Evolutionary conservation across 208 protist genomes (phyloP).

Genomic region (Acanthamoeba healyi): DNA sequence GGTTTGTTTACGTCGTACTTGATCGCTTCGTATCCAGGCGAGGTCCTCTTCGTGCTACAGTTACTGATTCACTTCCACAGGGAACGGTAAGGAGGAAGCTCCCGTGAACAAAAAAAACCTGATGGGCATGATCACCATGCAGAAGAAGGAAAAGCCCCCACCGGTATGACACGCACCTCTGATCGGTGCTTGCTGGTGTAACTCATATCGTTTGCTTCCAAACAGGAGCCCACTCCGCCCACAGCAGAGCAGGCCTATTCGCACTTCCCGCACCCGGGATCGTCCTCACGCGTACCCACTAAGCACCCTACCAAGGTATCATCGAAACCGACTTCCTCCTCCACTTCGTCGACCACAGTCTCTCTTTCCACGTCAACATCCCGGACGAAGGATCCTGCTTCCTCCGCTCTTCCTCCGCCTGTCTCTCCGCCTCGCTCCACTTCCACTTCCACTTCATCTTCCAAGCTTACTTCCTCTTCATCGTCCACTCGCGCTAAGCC

Average conservation of each 20-base stretch:
- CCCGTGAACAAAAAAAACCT: conserved; percentile 29
- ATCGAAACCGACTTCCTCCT: not conserved
- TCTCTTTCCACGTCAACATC: not conserved
- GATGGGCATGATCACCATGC: conserved; percentile 28
- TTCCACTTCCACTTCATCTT: not conserved
- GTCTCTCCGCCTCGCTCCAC: not conserved
- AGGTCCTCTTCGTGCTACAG: not conserved
- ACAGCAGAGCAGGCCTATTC: not conserved
- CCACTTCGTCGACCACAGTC: not conserved
- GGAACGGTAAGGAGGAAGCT: conserved; percentile 34
- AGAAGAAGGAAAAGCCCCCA: conserved; percentile 29
- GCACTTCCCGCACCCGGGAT: not conserved
- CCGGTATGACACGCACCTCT: not conserved
- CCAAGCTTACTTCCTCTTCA: conserved; percentile 3
- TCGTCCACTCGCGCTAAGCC: not conserved
- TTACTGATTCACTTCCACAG: not conserved
- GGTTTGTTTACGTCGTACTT: not conserved
- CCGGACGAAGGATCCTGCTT: not conserved
- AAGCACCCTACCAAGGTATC: not conserved
- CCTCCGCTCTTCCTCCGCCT: not conserved
- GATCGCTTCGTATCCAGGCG: too few species aligned
- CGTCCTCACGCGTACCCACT: conserved; percentile 16
- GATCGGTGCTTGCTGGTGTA: not conserved
- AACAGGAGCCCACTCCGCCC: not conserved
- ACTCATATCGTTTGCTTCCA: not conserved